These are phyloP conservation scores for Fomitopsis schrenkii DNA, from an alignment of 1,284 basidiomycete genomes.

Conservation along the genomic window DNA sequence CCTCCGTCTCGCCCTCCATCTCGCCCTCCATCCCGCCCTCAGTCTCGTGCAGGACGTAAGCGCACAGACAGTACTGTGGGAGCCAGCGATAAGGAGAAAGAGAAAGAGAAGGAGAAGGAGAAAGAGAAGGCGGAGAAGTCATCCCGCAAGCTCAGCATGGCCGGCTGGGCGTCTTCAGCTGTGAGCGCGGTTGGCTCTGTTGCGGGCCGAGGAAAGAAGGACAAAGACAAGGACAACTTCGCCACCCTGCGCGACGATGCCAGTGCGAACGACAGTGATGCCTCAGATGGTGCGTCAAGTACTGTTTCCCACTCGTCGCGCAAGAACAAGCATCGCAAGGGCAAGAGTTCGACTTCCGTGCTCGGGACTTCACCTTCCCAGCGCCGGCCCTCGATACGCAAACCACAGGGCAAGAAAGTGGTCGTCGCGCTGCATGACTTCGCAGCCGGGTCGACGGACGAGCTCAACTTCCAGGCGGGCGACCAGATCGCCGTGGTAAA, in stretches of 20 bases:
- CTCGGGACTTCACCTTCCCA: conserved; percentile 26
- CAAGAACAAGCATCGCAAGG: conserved; percentile 31
- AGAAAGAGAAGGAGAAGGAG: conserved; percentile 29
- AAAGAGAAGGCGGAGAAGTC: conserved; percentile 21
- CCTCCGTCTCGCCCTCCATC: conserved; percentile 54
- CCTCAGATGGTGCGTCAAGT: conserved; percentile 14
- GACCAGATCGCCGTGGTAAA: conserved; percentile 71
- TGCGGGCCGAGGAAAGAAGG: conserved; percentile 56
- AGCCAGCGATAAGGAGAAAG: conserved; percentile 31
- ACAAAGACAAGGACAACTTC: conserved; percentile 55
- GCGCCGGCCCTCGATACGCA: conserved; percentile 37
- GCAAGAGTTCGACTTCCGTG: conserved; percentile 27
- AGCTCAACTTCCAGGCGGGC: conserved; percentile 68
- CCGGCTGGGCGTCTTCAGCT: conserved; percentile 58
- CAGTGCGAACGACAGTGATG: conserved; percentile 29
- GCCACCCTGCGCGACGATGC: conserved; percentile 34
- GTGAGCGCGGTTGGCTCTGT: conserved; percentile 50
- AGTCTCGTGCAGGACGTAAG: conserved; percentile 53
- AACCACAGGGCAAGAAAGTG: conserved; percentile 42
- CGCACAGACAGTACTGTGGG: conserved; percentile 52
- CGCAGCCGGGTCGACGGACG: conserved; percentile 59
- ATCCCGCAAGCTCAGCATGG: conserved; percentile 39
- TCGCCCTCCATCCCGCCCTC: conserved; percentile 51
- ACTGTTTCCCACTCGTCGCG: conserved; percentile 24
- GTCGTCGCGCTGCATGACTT: conserved; percentile 76